Conservation (phyloP, 805 yeast species). For the Yarrowia sp. region DNA sequence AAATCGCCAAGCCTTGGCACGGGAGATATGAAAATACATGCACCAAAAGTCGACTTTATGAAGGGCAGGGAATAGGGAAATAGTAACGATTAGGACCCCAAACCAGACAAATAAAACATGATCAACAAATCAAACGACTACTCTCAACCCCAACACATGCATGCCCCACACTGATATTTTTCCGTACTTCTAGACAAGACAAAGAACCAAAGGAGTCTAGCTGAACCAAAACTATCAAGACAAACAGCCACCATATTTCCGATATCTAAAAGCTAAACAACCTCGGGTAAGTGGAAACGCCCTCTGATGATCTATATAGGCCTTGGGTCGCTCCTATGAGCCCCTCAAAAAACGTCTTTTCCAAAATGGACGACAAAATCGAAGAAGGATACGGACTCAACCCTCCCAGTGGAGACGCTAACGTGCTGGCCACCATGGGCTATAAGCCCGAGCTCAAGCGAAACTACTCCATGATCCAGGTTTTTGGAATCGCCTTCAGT, state of each 20-base stretch:
- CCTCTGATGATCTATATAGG: neutral
- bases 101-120: no score
- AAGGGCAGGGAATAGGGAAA: neutral
- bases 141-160: neutral
- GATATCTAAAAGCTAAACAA: neutral
- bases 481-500: constrained; percentile 67
- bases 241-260: neutral
- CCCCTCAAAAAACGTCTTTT: no score
- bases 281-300: neutral
- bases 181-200: no score
- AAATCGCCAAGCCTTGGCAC: neutral
- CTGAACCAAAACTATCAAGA: neutral
- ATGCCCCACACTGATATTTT: constrained; percentile 7
- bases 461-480: constrained; percentile 57
- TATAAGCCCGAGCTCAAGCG: constrained; percentile 66
- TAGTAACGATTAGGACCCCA: neutral
- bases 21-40: neutral
- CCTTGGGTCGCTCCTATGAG: neutral
- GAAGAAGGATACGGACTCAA: neutral
- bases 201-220: no score
- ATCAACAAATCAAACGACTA: no score
- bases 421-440: constrained; percentile 40
- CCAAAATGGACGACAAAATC: neutral
- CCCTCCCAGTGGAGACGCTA: neutral
- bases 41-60: neutral